These are phyloP conservation scores for Annulohypoxylon nitens DNA, from an alignment of 495 filamentous ascomycete species.

Conservation along the genomic window DNA sequence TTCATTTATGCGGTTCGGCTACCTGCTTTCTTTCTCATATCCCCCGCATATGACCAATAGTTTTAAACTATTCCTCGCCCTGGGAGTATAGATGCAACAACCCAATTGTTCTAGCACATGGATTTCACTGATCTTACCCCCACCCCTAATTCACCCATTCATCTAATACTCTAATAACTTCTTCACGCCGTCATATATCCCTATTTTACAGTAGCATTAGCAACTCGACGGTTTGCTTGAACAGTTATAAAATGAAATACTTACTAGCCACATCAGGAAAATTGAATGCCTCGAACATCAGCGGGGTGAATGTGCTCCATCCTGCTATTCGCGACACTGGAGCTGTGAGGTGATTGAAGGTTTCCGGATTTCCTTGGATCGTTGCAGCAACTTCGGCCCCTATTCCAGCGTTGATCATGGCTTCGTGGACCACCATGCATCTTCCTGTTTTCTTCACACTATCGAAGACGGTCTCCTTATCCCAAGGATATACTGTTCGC, in stretches of 20 bases:
- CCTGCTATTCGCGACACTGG: conserved; percentile 92
- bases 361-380: conserved; percentile 82
- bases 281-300: conserved; percentile 88
- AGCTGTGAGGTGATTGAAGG: conserved; percentile 91
- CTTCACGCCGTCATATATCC: conserved; percentile 68
- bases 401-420: conserved; percentile 94
- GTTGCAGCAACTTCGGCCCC: conserved; percentile 94
- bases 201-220: conserved; percentile 53
- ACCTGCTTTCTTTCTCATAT: neutral
- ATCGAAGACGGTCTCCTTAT: conserved; percentile 82
- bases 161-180: conserved; percentile 59
- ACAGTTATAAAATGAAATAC: conserved; percentile 53
- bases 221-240: neutral
- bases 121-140: neutral
- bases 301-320: conserved; percentile 87
- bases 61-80: neutral
- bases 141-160: neutral
- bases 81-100: neutral
- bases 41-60: neutral
- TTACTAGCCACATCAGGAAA: conserved; percentile 92
- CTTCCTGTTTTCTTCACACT: conserved; percentile 93
- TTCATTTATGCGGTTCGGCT: neutral
- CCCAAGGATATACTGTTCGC: conserved; percentile 95
- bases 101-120: neutral
- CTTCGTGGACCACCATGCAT: conserved; percentile 94